These are phyloP conservation scores for Geranium brycei DNA, from an alignment of 345 rosid species.

Conservation along the genomic window DNA sequence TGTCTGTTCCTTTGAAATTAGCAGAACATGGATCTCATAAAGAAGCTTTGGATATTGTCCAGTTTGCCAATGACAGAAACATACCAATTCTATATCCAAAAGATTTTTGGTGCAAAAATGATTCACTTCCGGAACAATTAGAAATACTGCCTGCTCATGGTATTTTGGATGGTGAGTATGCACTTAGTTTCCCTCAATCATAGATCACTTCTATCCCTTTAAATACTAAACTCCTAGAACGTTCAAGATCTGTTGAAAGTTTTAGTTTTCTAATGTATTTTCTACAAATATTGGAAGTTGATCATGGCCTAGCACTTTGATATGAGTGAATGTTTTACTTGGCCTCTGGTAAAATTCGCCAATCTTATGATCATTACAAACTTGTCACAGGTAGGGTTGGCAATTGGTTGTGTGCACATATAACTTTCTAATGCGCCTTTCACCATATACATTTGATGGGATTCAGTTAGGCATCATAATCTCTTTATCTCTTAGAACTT, in stretches of 20 bases:
- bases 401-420: too few relatives aligned
- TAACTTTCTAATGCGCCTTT: too few relatives aligned
- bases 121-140: constrained; percentile 17
- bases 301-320: too few relatives aligned
- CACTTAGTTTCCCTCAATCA: neutral
- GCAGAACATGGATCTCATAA: constrained; percentile 31
- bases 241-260: neutral
- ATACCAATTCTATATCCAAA: constrained; percentile 33
- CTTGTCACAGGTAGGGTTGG: too few relatives aligned
- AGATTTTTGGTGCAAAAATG: constrained; percentile 43
- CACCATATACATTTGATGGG: too few relatives aligned
- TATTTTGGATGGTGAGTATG: constrained; percentile 34
- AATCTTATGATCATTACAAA: too few relatives aligned
- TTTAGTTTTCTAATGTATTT: neutral
- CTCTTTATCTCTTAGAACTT: too few relatives aligned
- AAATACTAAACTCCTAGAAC: neutral
- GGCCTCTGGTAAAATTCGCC: too few relatives aligned
- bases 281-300: too few relatives aligned
- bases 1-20: constrained; percentile 30
- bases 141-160: constrained; percentile 29
- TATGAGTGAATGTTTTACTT: too few relatives aligned
- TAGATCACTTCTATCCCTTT: neutral
- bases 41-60: constrained; percentile 35
- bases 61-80: constrained; percentile 27
- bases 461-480: too few relatives aligned